Evolutionary conservation across 768 basidiomycete species (phyloP).

Genomic region (Suillus subalutaceus): DNA sequence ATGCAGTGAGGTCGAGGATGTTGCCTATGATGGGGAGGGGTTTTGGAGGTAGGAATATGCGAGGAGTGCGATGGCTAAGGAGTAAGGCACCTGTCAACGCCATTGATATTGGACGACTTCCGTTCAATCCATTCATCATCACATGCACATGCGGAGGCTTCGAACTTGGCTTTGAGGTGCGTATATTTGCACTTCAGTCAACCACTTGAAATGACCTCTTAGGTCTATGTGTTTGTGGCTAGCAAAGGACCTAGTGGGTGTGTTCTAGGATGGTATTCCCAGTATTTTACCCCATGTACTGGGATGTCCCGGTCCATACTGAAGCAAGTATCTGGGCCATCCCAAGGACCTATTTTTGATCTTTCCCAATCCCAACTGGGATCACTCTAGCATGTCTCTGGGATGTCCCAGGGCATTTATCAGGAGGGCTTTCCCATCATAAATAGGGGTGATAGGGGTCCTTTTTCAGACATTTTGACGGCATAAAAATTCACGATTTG

Average conservation of each 20-base stretch:
- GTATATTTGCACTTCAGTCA: background rate
- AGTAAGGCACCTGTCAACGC: background rate
- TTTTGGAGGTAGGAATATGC: constrained; percentile 19
- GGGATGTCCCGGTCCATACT: background rate
- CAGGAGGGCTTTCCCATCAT: background rate
- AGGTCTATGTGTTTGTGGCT: background rate
- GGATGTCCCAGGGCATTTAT: background rate
- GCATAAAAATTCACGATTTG: background rate
- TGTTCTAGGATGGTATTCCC: background rate
- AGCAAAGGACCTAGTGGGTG: constrained; percentile 1
- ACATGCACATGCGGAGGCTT: background rate
- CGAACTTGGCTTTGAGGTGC: background rate
- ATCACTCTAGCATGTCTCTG: background rate
- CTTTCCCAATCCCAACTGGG: background rate
- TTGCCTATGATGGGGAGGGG: too few relatives aligned
- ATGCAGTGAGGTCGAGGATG: too few relatives aligned
- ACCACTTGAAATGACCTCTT: background rate
- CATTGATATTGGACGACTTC: background rate
- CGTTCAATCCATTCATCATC: background rate
- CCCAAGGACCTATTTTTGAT: background rate
- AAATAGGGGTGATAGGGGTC: background rate
- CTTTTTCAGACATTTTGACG: background rate
- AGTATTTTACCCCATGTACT: background rate
- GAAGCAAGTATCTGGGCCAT: background rate
- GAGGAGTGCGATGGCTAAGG: constrained; percentile 18